Evolutionary conservation across 2,329 filamentous ascomycete species (phyloP).

Genomic region (Colletotrichum gloeosporioides): DNA sequence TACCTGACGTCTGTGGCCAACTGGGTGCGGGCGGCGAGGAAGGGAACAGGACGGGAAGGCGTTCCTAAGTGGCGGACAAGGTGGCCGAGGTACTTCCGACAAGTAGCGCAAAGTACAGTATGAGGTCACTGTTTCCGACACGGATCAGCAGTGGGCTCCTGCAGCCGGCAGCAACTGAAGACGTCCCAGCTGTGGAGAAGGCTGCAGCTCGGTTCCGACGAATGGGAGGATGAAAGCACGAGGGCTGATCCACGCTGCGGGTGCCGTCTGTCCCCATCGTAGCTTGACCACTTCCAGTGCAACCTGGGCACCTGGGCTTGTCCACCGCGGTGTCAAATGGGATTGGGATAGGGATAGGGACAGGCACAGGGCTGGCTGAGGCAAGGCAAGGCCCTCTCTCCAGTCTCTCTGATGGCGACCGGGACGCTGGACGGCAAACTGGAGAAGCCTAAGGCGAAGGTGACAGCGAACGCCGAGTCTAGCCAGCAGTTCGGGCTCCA

Average conservation of each 20-base stretch:
- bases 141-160: neutral
- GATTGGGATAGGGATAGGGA: neutral
- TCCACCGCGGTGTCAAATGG: neutral
- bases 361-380: neutral
- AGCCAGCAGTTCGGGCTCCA: neutral
- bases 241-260: conserved; percentile 10
- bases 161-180: conserved; percentile 2
- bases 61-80: neutral
- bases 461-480: neutral
- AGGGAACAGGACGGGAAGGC: neutral
- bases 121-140: conserved; percentile 15
- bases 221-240: neutral
- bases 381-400: neutral
- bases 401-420: neutral
- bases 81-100: neutral
- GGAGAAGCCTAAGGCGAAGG: neutral
- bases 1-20: neutral
- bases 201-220: neutral
- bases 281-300: conserved; percentile 1
- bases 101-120: neutral
- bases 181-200: conserved; percentile 4
- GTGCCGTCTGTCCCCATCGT: neutral
- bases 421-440: neutral
- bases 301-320: neutral
- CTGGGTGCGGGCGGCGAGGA: neutral